Base-by-base conservation (phyloP, 2,329 filamentous ascomycete species). In the Botryosphaeria dothidea region DNA sequence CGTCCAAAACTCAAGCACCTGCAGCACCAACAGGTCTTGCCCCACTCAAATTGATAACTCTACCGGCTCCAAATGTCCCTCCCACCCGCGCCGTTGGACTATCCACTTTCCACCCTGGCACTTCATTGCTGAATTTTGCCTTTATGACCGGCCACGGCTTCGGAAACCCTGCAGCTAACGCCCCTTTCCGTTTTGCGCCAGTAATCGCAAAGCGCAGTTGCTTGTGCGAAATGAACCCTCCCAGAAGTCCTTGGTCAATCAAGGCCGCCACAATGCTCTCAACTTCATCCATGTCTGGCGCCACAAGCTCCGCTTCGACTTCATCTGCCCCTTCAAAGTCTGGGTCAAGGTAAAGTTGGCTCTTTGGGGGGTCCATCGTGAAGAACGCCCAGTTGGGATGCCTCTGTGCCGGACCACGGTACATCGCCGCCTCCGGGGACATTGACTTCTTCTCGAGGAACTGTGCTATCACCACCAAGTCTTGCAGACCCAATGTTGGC, bases 161-260 rank as follows among this genome's bases (percentile, higher is more conserved):
- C 1, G 93, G 93, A 81, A 94, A 97, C 0, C 91, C 92, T 1
- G 90, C 90, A 36, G 82, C 82, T 21, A 92, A 77, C 0, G 89
- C 85, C 7, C 81, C 76, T 25, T 74, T 75, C 63, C 71, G 72
- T 66, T 89, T 90, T 25, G 91, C 88, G 2, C 93, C 93, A 61
- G 90, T 87, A 48, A 97, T 91, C 13, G 92, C 93, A 72, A 97
- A 93, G 56, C 91, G 88, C 48, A 85, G 85, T 72, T 89, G 88
- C 27, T 85, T 85, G 71, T 96, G 92, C 17, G 91, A 91, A 29
- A 97, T 85, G 72, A 93, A 97, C 1, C 93, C 94, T 69, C 90
- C 88, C 74, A 97, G 83, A 25, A 97, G 81, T 0, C 91, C 92
- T 76, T 96, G 92, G 57, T 90, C 87, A 21, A 96, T 86, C 13